Conservation (phyloP, 1,284 basidiomycete species). For the Papiliotrema laurentii region DNA sequence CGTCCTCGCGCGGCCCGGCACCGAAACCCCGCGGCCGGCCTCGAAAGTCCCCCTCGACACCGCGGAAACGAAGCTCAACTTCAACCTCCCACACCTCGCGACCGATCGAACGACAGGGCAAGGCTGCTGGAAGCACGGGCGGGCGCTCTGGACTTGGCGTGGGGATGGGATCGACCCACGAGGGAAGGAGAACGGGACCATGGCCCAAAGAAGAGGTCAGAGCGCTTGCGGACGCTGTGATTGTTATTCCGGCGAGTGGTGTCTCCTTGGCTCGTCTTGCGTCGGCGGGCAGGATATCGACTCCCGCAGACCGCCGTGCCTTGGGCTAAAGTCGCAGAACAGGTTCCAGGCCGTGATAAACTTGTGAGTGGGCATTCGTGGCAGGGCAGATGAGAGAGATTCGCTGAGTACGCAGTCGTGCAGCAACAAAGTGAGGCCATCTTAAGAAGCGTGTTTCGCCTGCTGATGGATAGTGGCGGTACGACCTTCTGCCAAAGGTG, state of each 20-base stretch:
- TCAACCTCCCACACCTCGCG: not conserved
- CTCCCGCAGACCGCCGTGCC: not conserved
- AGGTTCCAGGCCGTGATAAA: constrained; percentile 12
- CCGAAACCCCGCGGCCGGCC: too few relatives aligned
- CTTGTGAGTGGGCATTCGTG: constrained; percentile 8
- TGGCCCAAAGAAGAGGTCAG: constrained; percentile 17
- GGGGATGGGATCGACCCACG: not conserved
- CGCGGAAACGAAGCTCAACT: not conserved
- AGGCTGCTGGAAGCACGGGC: not conserved
- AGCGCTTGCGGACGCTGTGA: constrained; percentile 15
- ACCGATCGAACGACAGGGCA: not conserved
- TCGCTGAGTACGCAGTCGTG: too few relatives aligned
- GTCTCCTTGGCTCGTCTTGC: not conserved
- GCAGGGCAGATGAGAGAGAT: not conserved
- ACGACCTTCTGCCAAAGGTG: constrained; percentile 12
- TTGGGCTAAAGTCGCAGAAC: constrained; percentile 4
- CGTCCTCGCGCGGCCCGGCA: too few relatives aligned
- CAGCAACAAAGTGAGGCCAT: constrained; percentile 12
- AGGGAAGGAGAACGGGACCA: constrained; percentile 3
- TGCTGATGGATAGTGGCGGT: constrained; percentile 5
- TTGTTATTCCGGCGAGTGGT: constrained; percentile 12
- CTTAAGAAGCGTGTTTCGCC: not conserved
- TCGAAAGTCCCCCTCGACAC: too few relatives aligned
- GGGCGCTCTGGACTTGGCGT: not conserved
- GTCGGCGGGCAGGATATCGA: not conserved